Evolutionary conservation across 1,284 basidiomycete genomes (phyloP), one percentile per base, ranked within the genome.

Genomic region (Ganoderma resinaceum): DNA sequence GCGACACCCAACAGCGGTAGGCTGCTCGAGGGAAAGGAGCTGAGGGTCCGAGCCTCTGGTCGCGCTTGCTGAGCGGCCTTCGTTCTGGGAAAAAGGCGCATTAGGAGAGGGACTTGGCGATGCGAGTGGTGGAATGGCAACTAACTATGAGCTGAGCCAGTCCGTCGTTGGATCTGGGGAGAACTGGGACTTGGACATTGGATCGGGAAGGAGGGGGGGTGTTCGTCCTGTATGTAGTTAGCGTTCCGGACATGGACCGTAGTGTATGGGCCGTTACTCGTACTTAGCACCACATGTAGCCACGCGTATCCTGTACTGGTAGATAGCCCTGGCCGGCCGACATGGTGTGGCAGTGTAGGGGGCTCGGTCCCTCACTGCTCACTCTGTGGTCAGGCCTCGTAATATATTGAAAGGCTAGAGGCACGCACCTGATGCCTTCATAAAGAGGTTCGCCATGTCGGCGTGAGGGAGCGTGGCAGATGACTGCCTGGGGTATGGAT

Each of bases 121-220:
- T 20, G 55, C 55, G 31, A 12, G 33, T 57, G 33, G 55, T 57
- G 55, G 33, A 33, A 57, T 57, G 55, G 55, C 55, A 33, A 57
- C 33, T 33, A 37, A 35, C 55, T 20, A 57, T n/a, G 1, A 12
- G 26, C 29, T 31, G 52, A 31, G 29, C 29, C 46, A 49, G 20
- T 53, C 52, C 18, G 12, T 31, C 2, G 52, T 31, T 31, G 29
- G 26, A 31, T 9, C 16, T 18, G 29, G 52, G 12, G 2, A 29
- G 29, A 7, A 26, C 26, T 12, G 18, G 26, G 52, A 53, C 29
- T 4, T 5, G 29, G 52, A 23, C 23, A 26, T 23, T 8, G 46
- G 46, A 26, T n/a, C n/a, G n/a, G n/a, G n/a, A n/a, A n/a, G n/a
- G n/a, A n/a, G n/a, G n/a, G n/a, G n/a, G n/a, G n/a, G n/a, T n/a